These are phyloP conservation scores for Vaccinium corymbosum DNA, from an alignment of 148 eudicot species.

Conservation along the genomic window DNA sequence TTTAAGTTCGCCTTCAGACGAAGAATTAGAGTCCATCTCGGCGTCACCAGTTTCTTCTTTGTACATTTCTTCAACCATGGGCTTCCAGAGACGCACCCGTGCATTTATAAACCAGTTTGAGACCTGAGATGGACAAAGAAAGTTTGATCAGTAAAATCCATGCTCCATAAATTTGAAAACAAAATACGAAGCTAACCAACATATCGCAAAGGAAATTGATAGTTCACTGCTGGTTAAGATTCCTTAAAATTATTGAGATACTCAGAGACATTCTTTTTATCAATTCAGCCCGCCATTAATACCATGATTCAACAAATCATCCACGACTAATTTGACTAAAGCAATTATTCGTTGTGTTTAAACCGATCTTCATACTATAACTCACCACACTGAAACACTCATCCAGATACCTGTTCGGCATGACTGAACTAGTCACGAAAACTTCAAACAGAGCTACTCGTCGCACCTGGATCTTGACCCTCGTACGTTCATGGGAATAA, in stretches of 20 bases:
- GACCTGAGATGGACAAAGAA: conserved; percentile 37
- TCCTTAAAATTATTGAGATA: neutral
- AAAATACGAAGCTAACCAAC: neutral
- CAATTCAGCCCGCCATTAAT: no score
- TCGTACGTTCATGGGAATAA: neutral
- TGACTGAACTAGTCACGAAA: neutral
- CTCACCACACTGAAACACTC: neutral
- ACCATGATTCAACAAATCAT: no score
- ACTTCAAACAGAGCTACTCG: neutral
- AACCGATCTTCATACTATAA: neutral
- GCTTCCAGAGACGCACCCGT: conserved; percentile 74
- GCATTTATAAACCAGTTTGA: conserved; percentile 89
- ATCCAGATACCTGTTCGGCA: neutral
- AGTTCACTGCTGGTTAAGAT: neutral
- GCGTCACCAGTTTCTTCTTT: conserved; percentile 30
- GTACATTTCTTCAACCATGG: conserved; percentile 61
- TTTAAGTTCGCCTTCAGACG: conserved; percentile 22
- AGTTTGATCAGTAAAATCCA: neutral
- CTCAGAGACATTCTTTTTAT: no score
- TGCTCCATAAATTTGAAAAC: neutral
- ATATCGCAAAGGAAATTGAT: neutral
- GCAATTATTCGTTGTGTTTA: neutral
- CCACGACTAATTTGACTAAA: neutral
- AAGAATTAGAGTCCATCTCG: conserved; percentile 26
- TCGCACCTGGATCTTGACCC: neutral